Evolutionary conservation across 306 rosid species (phyloP).

Genomic region (peach (Prunus persica)): DNA sequence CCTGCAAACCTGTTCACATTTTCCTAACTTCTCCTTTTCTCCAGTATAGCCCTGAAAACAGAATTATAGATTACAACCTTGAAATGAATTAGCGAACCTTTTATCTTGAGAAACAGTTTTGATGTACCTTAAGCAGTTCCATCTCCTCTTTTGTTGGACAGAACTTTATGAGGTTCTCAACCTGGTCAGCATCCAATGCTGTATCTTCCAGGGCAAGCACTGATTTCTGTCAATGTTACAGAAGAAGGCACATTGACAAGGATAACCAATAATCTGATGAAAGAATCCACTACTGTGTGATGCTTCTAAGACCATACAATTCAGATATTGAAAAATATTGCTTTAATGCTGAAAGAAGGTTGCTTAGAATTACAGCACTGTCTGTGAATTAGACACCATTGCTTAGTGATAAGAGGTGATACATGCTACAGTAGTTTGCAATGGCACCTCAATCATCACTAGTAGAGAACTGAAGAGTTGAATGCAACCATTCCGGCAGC

Average conservation of each 20-base stretch:
- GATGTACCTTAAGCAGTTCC: conserved; percentile 74
- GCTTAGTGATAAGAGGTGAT: not conserved
- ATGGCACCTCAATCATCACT: not conserved
- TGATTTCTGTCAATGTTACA: conserved; percentile 44
- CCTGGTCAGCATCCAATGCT: conserved; percentile 71
- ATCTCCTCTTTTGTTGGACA: conserved; percentile 96
- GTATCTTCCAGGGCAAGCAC: conserved; percentile 82
- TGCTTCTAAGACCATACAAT: not conserved
- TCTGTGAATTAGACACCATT: not conserved
- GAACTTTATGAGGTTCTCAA: conserved; percentile 87
- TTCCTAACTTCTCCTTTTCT: conserved; percentile 84
- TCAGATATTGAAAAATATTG: not conserved
- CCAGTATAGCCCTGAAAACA: conserved; percentile 67
- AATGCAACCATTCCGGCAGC: not conserved
- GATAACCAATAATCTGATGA: not conserved
- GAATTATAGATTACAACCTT: conserved; percentile 23
- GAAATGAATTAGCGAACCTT: conserved; percentile 14
- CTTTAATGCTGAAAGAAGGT: not conserved
- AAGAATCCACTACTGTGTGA: not conserved
- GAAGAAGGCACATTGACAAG: conserved; percentile 8
- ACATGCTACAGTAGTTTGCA: not conserved
- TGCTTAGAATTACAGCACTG: not conserved
- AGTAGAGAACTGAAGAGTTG: not conserved
- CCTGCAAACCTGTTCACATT: conserved; percentile 84
- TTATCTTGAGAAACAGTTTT: not conserved